These are phyloP conservation scores for Monosporascus sp. DNA, from an alignment of 2,329 filamentous ascomycete species.

Conservation along the genomic window DNA sequence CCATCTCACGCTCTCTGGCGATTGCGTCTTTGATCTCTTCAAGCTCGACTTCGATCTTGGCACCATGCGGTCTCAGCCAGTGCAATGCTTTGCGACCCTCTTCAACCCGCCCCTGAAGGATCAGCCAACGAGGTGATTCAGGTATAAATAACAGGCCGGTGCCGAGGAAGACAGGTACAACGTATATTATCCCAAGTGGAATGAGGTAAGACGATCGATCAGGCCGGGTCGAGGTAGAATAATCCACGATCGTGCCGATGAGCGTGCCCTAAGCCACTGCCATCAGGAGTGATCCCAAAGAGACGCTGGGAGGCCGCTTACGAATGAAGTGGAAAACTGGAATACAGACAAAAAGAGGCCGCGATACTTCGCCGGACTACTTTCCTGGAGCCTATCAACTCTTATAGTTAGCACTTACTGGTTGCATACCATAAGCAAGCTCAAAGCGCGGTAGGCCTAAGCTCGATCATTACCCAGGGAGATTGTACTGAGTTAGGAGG, in stretches of 20 bases:
- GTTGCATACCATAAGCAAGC: not conserved
- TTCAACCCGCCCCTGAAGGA: slow-evolving; percentile 22
- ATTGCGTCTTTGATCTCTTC: slow-evolving; percentile 30
- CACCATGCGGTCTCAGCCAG: slow-evolving; percentile 30
- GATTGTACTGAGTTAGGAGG: no score
- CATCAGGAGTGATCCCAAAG: not conserved
- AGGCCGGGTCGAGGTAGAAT: slow-evolving; percentile 22
- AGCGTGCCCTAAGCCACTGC: slow-evolving; percentile 34
- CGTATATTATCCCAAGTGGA: slow-evolving; percentile 26
- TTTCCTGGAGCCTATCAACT: slow-evolving; percentile 32
- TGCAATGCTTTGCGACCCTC: slow-evolving; percentile 27
- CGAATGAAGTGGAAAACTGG: slow-evolving; percentile 42
- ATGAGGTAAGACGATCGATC: slow-evolving; percentile 27
- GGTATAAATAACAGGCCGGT: slow-evolving; percentile 26
- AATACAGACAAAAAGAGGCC: slow-evolving; percentile 43
- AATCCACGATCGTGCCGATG: slow-evolving; percentile 37
- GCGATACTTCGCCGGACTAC: slow-evolving; percentile 42
- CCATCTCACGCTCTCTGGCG: slow-evolving; percentile 27
- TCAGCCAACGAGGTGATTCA: slow-evolving; percentile 27
- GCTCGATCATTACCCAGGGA: no score
- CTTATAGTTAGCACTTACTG: not conserved
- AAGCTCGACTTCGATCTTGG: slow-evolving; percentile 27
- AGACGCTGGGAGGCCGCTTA: slow-evolving; percentile 10
- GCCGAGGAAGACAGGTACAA: slow-evolving; percentile 21
- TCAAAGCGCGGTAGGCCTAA: no score